Evolutionary conservation across 1,284 basidiomycete genomes (phyloP), one percentile per base, ranked within the genome.

Genomic region (Tilletiaria anomala): DNA sequence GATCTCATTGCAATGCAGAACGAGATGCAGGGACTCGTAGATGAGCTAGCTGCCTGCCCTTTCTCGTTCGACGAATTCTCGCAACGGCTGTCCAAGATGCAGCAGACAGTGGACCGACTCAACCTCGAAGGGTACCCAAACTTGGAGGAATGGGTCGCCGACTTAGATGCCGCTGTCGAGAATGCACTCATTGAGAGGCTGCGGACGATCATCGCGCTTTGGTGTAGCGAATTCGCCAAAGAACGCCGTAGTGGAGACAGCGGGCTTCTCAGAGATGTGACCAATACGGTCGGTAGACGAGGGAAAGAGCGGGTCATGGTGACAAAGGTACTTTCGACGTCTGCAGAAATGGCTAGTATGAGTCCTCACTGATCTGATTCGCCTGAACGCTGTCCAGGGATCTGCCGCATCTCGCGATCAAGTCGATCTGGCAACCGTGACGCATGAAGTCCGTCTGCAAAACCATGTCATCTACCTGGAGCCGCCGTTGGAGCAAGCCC

Each of bases 401-500:
- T n/a, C n/a, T n/a, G n/a, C n/a, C n/a, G n/a, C 26, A 29, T 29
- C 26, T 8, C 38, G 31, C 6, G 38, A 39, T 6, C 26, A 31
- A 14, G 34, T 50, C 31, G 39, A 53, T 32, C 39, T 54, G 24
- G 31, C 44, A 26, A 41, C 54, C 23, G 52, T 61, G 37, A 84
- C 58, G 79, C 88, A 96, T 67, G 88, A 96, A 66, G 83, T 97
- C 47, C 77, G 89, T 62, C 94, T 97, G 73, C 84, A 89, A 65
- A 93, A 96, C 65, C 91, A 97, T 67, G 85, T 94, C 56, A 94
- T 99, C 69, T 94, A 93, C 73, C 75, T 96, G 38, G 89, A 97
- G 66, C 93, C 93, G 6, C 91, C 91, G 40, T 84, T 96, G 70
- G 91, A 97, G 69, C 78, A 84, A 53, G 87, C 89, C 0, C 78